Conservation (phyloP, 768 basidiomycete genomes). For the Leccinum pellstonianum region DNA sequence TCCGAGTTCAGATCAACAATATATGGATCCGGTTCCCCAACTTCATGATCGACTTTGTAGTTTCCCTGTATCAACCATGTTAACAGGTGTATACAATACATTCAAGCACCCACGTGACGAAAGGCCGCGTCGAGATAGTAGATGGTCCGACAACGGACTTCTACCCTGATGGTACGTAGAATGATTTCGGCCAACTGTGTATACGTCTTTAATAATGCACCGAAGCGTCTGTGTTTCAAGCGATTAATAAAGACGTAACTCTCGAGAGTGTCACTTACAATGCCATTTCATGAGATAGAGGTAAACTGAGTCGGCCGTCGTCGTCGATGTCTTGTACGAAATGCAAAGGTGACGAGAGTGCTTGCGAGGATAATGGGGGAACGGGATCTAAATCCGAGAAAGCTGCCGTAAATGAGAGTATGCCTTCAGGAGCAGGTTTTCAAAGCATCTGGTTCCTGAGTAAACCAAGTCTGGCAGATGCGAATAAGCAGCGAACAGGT, state of each 20-base stretch:
- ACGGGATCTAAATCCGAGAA: constrained; percentile 46
- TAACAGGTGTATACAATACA: constrained; percentile 6
- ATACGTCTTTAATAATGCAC: constrained; percentile 87
- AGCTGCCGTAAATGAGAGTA: constrained; percentile 50
- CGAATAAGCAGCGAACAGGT: constrained; percentile 6
- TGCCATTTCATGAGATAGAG: constrained; percentile 86
- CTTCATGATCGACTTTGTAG: constrained; percentile 78
- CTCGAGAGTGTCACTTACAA: constrained; percentile 52
- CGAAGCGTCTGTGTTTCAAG: constrained; percentile 68
- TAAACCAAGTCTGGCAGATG: constrained; percentile 75
- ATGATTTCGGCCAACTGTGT: constrained; percentile 86
- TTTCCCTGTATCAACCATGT: constrained; percentile 58
- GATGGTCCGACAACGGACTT: constrained; percentile 80
- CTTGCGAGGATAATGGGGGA: constrained; percentile 41
- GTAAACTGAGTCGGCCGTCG: constrained; percentile 59
- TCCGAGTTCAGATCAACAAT: constrained; percentile 83
- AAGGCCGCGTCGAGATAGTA: constrained; percentile 81
- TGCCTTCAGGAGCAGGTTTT: constrained; percentile 55
- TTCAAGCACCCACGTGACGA: constrained; percentile 53
- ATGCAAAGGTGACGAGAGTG: constrained; percentile 48
- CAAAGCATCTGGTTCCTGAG: constrained; percentile 63
- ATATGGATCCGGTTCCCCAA: constrained; percentile 88
- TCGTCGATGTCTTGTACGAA: constrained; percentile 36
- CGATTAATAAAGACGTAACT: constrained; percentile 4
- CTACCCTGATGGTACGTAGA: constrained; percentile 82